These are phyloP conservation scores for Lepiota brunneoincarnata DNA, from an alignment of 768 basidiomycete genomes.

Conservation along the genomic window DNA sequence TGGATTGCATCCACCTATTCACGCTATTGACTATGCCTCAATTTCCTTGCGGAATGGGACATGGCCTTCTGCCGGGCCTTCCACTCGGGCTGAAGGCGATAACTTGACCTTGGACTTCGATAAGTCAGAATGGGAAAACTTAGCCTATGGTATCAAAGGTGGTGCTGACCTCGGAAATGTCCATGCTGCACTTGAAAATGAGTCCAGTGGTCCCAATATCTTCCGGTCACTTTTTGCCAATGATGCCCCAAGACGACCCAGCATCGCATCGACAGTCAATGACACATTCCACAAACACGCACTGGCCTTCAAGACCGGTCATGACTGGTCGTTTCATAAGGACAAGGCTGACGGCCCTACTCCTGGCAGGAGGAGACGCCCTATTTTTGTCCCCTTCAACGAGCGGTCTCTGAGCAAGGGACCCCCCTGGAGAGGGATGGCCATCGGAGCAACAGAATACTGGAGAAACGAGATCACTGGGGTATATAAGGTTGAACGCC, in stretches of 20 bases:
- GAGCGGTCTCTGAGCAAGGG: slow-evolving; percentile 17
- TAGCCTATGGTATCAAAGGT: slow-evolving; percentile 16
- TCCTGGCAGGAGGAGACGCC: neutral
- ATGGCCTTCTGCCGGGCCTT: slow-evolving; percentile 2
- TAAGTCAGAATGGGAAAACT: slow-evolving; percentile 26
- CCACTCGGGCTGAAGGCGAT: slow-evolving; percentile 8
- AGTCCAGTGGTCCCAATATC: neutral
- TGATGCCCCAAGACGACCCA: slow-evolving; percentile 5
- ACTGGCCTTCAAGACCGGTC: slow-evolving; percentile 8
- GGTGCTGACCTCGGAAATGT: slow-evolving; percentile 19
- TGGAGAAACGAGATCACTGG: slow-evolving; percentile 69
- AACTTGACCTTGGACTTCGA: slow-evolving; percentile 41
- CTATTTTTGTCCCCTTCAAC: slow-evolving; percentile 6
- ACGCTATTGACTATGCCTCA: slow-evolving; percentile 4
- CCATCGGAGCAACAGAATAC: slow-evolving; percentile 52
- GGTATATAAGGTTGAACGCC: slow-evolving; percentile 41
- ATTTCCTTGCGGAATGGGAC: neutral
- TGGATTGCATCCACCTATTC: neutral
- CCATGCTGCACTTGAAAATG: neutral
- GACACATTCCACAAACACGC: slow-evolving; percentile 12
- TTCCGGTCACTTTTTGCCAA: slow-evolving; percentile 5
- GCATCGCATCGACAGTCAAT: slow-evolving; percentile 14
- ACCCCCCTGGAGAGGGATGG: slow-evolving; percentile 45
- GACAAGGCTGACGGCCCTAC: slow-evolving; percentile 16
- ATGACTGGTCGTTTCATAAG: slow-evolving; percentile 25